These are phyloP conservation scores for Raphanus hybrid DNA, from an alignment of 441 rosid genomes.

Conservation along the genomic window DNA sequence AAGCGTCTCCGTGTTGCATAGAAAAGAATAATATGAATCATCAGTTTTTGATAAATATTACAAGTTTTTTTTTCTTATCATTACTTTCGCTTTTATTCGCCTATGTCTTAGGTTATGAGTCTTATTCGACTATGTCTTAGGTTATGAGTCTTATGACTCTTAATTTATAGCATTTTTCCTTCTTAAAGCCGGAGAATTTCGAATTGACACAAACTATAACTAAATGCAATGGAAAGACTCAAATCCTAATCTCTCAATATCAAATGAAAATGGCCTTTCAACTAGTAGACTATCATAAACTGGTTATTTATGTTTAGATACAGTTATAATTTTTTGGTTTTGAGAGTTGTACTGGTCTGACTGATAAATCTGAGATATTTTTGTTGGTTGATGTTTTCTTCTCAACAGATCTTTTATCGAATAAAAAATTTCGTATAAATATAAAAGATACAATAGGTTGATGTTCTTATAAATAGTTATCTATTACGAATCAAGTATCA, in stretches of 20 bases:
- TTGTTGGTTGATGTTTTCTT: conserved; percentile 7
- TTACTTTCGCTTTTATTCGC: not conserved
- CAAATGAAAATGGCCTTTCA: not conserved
- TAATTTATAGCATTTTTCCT: not conserved
- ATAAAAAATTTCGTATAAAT: conserved; percentile 3
- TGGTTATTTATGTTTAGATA: not conserved
- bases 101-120: not conserved
- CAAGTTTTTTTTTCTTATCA: not conserved
- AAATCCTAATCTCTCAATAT: not conserved
- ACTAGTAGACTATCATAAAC: conserved; percentile 1
- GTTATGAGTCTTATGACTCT: not conserved
- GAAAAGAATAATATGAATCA: not conserved
- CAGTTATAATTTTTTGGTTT: not conserved
- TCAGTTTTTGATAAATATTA: not conserved
- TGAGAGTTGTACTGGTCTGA: not conserved
- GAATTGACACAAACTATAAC: not conserved
- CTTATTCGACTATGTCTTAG: not conserved
- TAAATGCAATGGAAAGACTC: not conserved
- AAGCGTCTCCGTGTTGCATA: not conserved
- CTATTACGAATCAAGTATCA: conserved; percentile 28
- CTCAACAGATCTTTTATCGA: not conserved
- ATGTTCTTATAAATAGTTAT: not conserved
- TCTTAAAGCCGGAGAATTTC: not conserved
- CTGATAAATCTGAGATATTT: conserved; percentile 1
- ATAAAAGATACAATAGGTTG: not conserved